These are phyloP conservation scores for Vanderwaltozyma tropicalis DNA, from an alignment of 805 yeast genomes.

Conservation along the genomic window DNA sequence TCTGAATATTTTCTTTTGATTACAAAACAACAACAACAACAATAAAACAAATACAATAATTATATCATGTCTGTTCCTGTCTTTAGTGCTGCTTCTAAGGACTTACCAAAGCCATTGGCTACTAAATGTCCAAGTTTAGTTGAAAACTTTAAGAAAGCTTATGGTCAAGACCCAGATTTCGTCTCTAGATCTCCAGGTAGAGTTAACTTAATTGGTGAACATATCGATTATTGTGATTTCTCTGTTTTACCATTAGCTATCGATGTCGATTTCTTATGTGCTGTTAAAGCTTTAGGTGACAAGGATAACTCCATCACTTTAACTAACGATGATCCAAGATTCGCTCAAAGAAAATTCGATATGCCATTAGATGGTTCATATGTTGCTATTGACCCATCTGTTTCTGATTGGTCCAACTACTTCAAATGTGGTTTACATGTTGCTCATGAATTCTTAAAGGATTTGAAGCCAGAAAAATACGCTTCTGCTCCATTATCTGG, in stretches of 20 bases:
- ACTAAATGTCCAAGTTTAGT: conserved; percentile 6
- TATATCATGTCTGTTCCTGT: conserved; percentile 16
- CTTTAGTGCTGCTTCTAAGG: conserved; percentile 1
- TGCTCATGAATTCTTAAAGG: conserved; percentile 39
- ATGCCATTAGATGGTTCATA: conserved; percentile 33
- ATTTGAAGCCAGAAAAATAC: conserved; percentile 21
- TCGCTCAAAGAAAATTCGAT: conserved; percentile 30
- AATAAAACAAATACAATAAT: too few species aligned
- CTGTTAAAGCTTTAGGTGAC: conserved; percentile 29
- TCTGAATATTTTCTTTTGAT: too few species aligned
- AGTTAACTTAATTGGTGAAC: conserved; percentile 67
- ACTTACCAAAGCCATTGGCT: conserved; percentile 5
- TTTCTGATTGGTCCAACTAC: conserved; percentile 54
- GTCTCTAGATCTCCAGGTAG: conserved; percentile 64
- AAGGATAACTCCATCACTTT: conserved; percentile 23
- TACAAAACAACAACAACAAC: too few species aligned
- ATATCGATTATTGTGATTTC: conserved; percentile 57
- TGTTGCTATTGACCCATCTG: conserved; percentile 38
- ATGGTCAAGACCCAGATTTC: conserved; percentile 28
- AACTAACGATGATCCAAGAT: conserved; percentile 29
- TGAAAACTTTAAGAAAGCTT: conserved; percentile 7
- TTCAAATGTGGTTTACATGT: conserved; percentile 56
- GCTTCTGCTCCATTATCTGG: conserved; percentile 32
- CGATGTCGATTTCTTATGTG: conserved; percentile 53
- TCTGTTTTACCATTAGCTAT: conserved; percentile 67